Base-by-base conservation (phyloP, 31 red algal genomes). In the Endocladia muricata region DNA sequence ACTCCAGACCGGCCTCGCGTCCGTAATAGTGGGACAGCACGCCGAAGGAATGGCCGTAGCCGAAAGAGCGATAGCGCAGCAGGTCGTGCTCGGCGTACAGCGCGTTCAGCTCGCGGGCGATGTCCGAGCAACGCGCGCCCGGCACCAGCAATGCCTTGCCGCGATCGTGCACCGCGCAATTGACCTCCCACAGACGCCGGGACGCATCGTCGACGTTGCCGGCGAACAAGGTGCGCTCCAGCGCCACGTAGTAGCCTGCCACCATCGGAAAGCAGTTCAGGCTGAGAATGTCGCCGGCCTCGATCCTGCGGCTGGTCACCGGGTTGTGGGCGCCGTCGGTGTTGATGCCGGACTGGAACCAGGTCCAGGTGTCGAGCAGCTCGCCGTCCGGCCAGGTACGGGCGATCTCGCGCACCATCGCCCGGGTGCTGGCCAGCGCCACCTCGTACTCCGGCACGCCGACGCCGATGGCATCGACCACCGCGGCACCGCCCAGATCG, bases 1-100 rank as follows among this genome's bases (percentile, higher is more conserved):
- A n/a, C n/a, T 52, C 47, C 11, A 52, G 47, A n/a, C 47, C 47
- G 47, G 47, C 47, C n/a, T 52, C 47, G 13, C 47, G 13, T 13
- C 47, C 47, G n/a, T 52, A 52, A n/a, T 52, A 52, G n/a, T 52
- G 47, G n/a, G 13, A 15, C 47, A 52, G 47, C n/a, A 52, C 47
- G 47, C 47, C 47, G 47, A 52, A 52, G 13, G 47, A 52, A 52
- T 52, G 47, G 47, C 47, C 47, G 47, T 52, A 52, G 47, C 47
- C 47, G 47, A 52, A 52, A 15, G 47, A 52, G 13, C 47, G 47
- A n/a, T 52, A 52, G 13, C n/a, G 47, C 47, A 52, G 47, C 47
- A 52, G 47, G n/a, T 52, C 47, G n/a, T n/a, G 47, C 47, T 13
- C 11, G 47, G 13, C n/a, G 47, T 15, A 52, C 11, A 52, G n/a